Conservation (phyloP, 148 eudicot genomes). For the Diospyros lotus region DNA sequence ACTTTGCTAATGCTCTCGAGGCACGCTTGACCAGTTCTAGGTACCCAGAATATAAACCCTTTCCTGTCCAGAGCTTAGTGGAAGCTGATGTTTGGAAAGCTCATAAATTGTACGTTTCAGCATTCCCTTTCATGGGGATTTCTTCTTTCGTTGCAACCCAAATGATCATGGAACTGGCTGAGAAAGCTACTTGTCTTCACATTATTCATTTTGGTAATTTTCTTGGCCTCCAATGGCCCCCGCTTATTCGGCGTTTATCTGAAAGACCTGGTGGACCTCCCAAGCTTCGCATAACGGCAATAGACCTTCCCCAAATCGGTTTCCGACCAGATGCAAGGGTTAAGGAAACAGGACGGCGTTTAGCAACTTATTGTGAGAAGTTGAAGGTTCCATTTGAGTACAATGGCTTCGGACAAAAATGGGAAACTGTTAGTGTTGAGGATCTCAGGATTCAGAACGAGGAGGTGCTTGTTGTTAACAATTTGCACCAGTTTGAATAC, state of each 20-base stretch:
- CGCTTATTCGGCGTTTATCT: slow-evolving; percentile 9
- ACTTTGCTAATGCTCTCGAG: slow-evolving; percentile 47
- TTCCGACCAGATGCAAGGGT: slow-evolving; percentile 31
- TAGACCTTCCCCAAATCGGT: slow-evolving; percentile 38
- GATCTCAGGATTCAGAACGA: background rate
- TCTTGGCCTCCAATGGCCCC: slow-evolving; percentile 28
- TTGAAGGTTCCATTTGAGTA: slow-evolving; percentile 39
- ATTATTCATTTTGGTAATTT: slow-evolving; percentile 23
- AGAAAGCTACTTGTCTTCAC: slow-evolving; percentile 28
- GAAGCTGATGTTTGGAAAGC: slow-evolving; percentile 30
- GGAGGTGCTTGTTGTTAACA: slow-evolving; percentile 2
- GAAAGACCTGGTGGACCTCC: slow-evolving; percentile 29
- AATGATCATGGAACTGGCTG: slow-evolving; percentile 16
- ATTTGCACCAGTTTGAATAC: background rate
- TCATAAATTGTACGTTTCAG: slow-evolving; percentile 24
- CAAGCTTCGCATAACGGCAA: slow-evolving; percentile 36
- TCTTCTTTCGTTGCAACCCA: slow-evolving; percentile 23
- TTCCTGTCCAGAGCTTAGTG: slow-evolving; percentile 20
- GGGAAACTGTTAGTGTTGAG: slow-evolving; percentile 4
- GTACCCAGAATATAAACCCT: slow-evolving; percentile 18
- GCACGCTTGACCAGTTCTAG: slow-evolving; percentile 47
- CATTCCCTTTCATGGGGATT: slow-evolving; percentile 32
- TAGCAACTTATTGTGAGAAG: background rate
- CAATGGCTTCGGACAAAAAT: background rate
- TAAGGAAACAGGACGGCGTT: slow-evolving; percentile 33